Evolutionary conservation across 23 red algal species (phyloP), one percentile per base, ranked within the genome.

Genomic region (Cyanidiococcus yangmingshanensis): DNA sequence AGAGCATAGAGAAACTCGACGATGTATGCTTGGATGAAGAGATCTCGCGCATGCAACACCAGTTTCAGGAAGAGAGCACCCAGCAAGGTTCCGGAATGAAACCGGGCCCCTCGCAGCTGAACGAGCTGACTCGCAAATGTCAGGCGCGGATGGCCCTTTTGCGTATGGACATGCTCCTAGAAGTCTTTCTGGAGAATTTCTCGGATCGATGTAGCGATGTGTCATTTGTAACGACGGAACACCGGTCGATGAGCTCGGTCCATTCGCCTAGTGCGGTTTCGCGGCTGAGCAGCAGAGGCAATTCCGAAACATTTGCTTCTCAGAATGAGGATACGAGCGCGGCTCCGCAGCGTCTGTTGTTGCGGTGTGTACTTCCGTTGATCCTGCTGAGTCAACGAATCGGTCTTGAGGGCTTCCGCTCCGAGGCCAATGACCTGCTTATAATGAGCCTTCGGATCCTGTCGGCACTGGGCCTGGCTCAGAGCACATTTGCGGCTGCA

Each of bases 21-120:
- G 63, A 71, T 25, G 7, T 35, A 35, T 71, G 63, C 63, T 29
- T 71, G 16, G 63, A 71, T 35, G 63, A 71, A 35, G 63, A 71
- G 63, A 71, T 71, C 32, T 2, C 21, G 12, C 63, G 7, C n/a
- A 25, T 71, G 7, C 63, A 71, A 29, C 15, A 29, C 63, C 16
- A 29, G 16, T 25, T 35, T 29, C 12, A 29, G 16, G 63, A 2
- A 2, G 21, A 7, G 12, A 7, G n/a, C 27, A 32, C 7, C 63
- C 3, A 2, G n/a, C 63, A 2, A 25, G 7, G 3, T 3, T 16
- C 16, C 50, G 50, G n/a, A 15, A 71, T 7, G n/a, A 71, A 35
- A 25, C n/a, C 21, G 16, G 63, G 16, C 12, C n/a, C 63, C 63
- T 15, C 15, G 16, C 21, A 35, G 63, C 16, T 29, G 27, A 71